Percentiles rank a stretch among this genome's conserved stretches.
phyloP scores from a whole-genome alignment of 202 grass and related monocot species.

The Eragrostis tef region DNA sequence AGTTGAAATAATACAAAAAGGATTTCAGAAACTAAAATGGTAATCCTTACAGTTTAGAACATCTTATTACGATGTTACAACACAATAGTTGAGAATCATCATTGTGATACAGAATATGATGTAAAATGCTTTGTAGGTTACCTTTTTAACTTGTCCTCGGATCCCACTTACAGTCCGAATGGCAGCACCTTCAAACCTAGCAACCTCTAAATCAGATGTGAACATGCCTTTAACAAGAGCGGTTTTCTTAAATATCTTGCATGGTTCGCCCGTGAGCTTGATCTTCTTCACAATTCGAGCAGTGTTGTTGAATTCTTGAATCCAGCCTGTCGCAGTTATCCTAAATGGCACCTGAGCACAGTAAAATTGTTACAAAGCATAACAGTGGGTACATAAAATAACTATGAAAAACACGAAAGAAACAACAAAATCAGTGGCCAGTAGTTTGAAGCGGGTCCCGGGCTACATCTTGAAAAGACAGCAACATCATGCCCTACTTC shows the following conservation, averaged over 20 bases:
- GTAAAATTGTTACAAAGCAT: slow-evolving; percentile 45
- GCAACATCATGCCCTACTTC: neutral
- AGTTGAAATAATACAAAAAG: slow-evolving; percentile 12
- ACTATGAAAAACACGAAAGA: slow-evolving; percentile 36
- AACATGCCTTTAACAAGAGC: slow-evolving; percentile 96
- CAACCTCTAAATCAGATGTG: slow-evolving; percentile 95
- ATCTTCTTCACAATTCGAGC: slow-evolving; percentile 97
- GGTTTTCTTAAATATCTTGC: slow-evolving; percentile 98
- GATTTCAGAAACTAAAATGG: slow-evolving; percentile 1
- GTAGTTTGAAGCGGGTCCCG: neutral
- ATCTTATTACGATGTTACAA: slow-evolving; percentile 25
- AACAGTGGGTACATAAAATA: slow-evolving; percentile 32
- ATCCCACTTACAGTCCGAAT: slow-evolving; percentile 91
- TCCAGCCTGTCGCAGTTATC: slow-evolving; percentile 78
- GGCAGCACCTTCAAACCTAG: slow-evolving; percentile 95
- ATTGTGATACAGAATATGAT: slow-evolving; percentile 6
- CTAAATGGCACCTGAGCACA: slow-evolving; percentile 79
- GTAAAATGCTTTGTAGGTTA: slow-evolving; percentile 51
- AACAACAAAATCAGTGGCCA: slow-evolving; percentile 6
- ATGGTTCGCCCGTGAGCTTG: slow-evolving; percentile 83
- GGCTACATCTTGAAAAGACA: slow-evolving; percentile 24
- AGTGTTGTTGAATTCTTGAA: slow-evolving; percentile 97
- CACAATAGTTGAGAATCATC: neutral
- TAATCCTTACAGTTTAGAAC: slow-evolving; percentile 6
- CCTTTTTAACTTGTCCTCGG: slow-evolving; percentile 97